These are phyloP conservation scores for Phytopythium sindhum DNA, from an alignment of 352 stramenopile genomes.

Conservation along the genomic window DNA sequence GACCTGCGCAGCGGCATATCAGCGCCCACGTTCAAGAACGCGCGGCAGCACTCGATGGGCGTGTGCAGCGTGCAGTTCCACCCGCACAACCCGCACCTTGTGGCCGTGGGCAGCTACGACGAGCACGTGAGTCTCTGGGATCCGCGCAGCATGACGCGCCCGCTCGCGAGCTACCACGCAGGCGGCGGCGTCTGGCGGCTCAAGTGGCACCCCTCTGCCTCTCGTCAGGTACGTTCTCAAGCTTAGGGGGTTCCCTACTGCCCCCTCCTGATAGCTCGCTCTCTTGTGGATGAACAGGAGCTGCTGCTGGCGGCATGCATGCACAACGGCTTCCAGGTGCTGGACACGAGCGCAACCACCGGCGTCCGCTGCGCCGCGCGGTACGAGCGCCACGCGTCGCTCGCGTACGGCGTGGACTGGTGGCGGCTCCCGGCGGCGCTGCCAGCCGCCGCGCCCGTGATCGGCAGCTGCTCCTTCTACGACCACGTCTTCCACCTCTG, in stretches of 20 bases:
- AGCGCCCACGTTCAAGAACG: slow-evolving; percentile 52
- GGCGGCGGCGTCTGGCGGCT: slow-evolving; percentile 80
- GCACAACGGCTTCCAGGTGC: slow-evolving; percentile 85
- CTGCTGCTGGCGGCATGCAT: slow-evolving; percentile 78
- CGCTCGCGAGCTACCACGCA: slow-evolving; percentile 39
- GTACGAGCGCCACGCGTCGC: slow-evolving; percentile 67
- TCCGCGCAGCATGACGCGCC: slow-evolving; percentile 50
- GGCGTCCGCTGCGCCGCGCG: slow-evolving; percentile 12
- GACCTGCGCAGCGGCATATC: slow-evolving; percentile 39
- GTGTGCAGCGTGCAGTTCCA: slow-evolving; percentile 87
- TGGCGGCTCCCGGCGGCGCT: slow-evolving; percentile 47
- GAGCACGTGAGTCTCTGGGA: slow-evolving; percentile 81
- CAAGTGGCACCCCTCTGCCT: slow-evolving; percentile 68
- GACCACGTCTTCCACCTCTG: slow-evolving; percentile 76
- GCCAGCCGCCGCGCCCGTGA: slow-evolving; percentile 29
- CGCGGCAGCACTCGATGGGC: slow-evolving; percentile 69
- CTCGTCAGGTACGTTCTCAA: slow-evolving; percentile 32
- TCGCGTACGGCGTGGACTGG: slow-evolving; percentile 87
- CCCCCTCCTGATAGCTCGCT: slow-evolving; percentile 1
- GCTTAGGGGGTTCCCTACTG: neutral
- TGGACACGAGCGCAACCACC: slow-evolving; percentile 18
- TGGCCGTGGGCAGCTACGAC: slow-evolving; percentile 85
- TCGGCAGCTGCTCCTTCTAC: slow-evolving; percentile 83
- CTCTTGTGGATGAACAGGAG: slow-evolving; percentile 31
- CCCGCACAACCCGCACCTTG: slow-evolving; percentile 49